Evolutionary conservation across 1,284 basidiomycete species (phyloP).

Genomic region (Cryptococcus sp.): DNA sequence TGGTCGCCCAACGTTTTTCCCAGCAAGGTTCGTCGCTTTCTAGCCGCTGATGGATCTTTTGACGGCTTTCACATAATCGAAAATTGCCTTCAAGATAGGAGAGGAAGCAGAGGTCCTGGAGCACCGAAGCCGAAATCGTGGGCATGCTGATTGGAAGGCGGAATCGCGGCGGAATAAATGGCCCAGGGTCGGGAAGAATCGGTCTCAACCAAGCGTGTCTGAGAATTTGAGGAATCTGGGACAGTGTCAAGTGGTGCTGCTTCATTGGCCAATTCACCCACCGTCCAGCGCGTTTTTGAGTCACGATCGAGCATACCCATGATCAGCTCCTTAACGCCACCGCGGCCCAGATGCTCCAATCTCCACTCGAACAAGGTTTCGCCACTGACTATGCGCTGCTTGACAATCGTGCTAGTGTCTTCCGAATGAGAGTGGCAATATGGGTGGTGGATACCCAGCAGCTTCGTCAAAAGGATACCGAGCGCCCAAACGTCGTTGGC

Average conservation of each 20-base stretch:
- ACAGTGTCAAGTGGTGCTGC: neutral
- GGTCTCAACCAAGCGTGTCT: slow-evolving; percentile 38
- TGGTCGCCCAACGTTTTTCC: slow-evolving; percentile 45
- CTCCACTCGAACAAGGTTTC: slow-evolving; percentile 24
- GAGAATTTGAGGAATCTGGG: slow-evolving; percentile 44
- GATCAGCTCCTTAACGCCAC: slow-evolving; percentile 32
- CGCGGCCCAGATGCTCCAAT: slow-evolving; percentile 9
- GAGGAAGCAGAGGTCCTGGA: slow-evolving; percentile 48
- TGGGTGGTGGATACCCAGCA: slow-evolving; percentile 41
- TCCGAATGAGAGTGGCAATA: slow-evolving; percentile 20
- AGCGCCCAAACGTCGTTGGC: slow-evolving; percentile 50
- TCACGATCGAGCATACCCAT: slow-evolving; percentile 41
- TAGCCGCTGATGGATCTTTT: slow-evolving; percentile 30
- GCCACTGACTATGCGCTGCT: slow-evolving; percentile 27
- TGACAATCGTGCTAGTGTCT: slow-evolving; percentile 27
- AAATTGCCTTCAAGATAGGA: slow-evolving; percentile 35
- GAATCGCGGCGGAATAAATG: slow-evolving; percentile 23
- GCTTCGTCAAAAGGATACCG: slow-evolving; percentile 45
- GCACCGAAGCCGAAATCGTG: slow-evolving; percentile 22
- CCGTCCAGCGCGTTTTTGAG: slow-evolving; percentile 35
- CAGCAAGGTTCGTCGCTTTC: slow-evolving; percentile 34
- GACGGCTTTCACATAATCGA: slow-evolving; percentile 35
- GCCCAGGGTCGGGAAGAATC: slow-evolving; percentile 13
- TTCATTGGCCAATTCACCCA: slow-evolving; percentile 19
- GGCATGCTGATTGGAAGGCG: slow-evolving; percentile 17